A percentile compares a stretch with the other conserved stretches of the same genome.
Evolutionary conservation across 208 protist genomes (phyloP).

Genomic region (Cochliopodium minus): DNA sequence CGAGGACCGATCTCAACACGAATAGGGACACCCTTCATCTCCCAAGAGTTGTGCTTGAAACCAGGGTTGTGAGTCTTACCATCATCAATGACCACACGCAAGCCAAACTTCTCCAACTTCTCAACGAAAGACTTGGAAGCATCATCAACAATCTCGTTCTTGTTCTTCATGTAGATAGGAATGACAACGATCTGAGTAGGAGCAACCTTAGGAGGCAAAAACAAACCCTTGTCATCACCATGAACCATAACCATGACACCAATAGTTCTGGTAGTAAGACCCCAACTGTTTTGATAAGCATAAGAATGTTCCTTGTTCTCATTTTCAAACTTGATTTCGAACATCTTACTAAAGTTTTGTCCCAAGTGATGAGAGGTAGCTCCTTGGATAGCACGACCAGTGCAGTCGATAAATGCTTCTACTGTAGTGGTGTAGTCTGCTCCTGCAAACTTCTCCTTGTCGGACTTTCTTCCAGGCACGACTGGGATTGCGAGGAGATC

Average conservation of each 20-base stretch:
- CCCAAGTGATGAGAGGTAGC: slow-evolving; percentile 81
- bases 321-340: slow-evolving; percentile 81
- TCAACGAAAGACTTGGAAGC: slow-evolving; percentile 36
- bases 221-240: slow-evolving; percentile 91
- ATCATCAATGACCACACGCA: slow-evolving; percentile 68
- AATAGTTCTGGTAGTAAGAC: slow-evolving; percentile 87
- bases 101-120: slow-evolving; percentile 40
- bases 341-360: slow-evolving; percentile 94
- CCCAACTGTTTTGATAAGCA: slow-evolving; percentile 96
- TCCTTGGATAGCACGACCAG: slow-evolving; percentile 84
- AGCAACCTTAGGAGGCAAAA: slow-evolving; percentile 87
- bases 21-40: slow-evolving; percentile 84
- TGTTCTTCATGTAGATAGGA: slow-evolving; percentile 61
- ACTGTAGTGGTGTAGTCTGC: slow-evolving; percentile 91
- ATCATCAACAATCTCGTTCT: slow-evolving; percentile 36
- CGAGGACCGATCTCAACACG: slow-evolving; percentile 90
- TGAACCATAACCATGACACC: slow-evolving; percentile 95
- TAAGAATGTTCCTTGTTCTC: slow-evolving; percentile 44
- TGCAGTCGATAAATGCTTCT: slow-evolving; percentile 87
- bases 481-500: slow-evolving; percentile 89
- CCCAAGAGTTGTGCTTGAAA: slow-evolving; percentile 94
- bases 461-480: slow-evolving; percentile 81
- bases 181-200: slow-evolving; percentile 78
- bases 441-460: slow-evolving; percentile 97
- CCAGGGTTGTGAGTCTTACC: slow-evolving; percentile 82